phyloP scores from a whole-genome alignment of 1,284 basidiomycete species.

The Ganoderma boninense region DNA sequence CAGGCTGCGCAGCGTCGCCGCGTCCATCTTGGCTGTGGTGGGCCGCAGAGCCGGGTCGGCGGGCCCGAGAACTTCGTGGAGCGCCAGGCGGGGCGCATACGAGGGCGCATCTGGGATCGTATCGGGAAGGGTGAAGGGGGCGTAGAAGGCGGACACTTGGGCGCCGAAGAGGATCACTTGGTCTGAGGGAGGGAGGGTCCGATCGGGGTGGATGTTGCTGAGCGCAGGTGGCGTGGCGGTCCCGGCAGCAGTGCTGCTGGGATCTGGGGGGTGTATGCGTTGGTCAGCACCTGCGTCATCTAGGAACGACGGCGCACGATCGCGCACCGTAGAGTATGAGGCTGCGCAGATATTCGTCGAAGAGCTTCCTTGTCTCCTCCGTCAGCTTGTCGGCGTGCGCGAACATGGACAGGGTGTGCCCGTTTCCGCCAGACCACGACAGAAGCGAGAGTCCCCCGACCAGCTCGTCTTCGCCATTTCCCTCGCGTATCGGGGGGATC shows the following conservation, averaged over 20 bases:
- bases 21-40: slow-evolving; percentile 23
- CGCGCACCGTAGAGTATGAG: slow-evolving; percentile 37
- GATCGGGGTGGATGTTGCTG: slow-evolving; percentile 9
- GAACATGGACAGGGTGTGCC: slow-evolving; percentile 31
- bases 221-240: slow-evolving; percentile 8
- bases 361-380: slow-evolving; percentile 25
- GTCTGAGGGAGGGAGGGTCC: slow-evolving; percentile 10
- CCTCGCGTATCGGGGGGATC: slow-evolving; percentile 29
- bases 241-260: slow-evolving; percentile 16
- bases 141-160: slow-evolving; percentile 27
- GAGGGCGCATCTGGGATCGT: slow-evolving; percentile 7
- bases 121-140: slow-evolving; percentile 19
- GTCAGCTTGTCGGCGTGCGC: slow-evolving; percentile 35
- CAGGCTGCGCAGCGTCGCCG: slow-evolving; percentile 17
- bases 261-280: not conserved
- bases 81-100: slow-evolving; percentile 11
- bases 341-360: slow-evolving; percentile 35
- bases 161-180: slow-evolving; percentile 19
- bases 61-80: slow-evolving; percentile 7
- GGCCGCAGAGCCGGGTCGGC: slow-evolving; percentile 18
- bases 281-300: not conserved
- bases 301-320: not conserved
- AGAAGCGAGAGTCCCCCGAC: slow-evolving; percentile 40
- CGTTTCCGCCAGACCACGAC: slow-evolving; percentile 39
- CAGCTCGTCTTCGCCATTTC: slow-evolving; percentile 3